phyloP scores from a whole-genome alignment of 1,284 basidiomycete genomes.

The Fistulinella cinereoalba region DNA sequence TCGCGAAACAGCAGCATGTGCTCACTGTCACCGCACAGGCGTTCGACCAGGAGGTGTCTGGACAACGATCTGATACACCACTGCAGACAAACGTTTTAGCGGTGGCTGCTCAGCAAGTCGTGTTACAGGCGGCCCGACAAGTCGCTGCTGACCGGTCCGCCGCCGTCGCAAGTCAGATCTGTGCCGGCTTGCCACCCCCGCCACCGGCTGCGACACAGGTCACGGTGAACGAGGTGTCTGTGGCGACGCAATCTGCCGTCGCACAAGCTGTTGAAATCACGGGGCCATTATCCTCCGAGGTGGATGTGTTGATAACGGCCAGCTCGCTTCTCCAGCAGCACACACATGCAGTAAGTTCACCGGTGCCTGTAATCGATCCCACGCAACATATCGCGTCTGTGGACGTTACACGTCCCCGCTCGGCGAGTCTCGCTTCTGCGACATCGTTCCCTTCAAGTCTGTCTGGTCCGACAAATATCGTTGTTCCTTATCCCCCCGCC shows the following conservation, averaged over 20 bases:
- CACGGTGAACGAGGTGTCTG: constrained; percentile 72
- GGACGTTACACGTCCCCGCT: constrained; percentile 30
- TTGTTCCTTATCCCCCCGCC: constrained; percentile 18
- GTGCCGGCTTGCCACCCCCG: constrained; percentile 37
- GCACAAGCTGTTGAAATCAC: constrained; percentile 42
- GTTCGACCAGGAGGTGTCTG: constrained; percentile 63
- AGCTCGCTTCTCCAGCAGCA: constrained; percentile 37
- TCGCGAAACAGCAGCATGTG: constrained; percentile 77
- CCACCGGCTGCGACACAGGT: constrained; percentile 54
- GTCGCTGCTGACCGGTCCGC: constrained; percentile 55
- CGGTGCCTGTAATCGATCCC: constrained; percentile 27
- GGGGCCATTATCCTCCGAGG: constrained; percentile 37
- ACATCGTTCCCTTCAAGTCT: constrained; percentile 23
- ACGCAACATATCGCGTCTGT: constrained; percentile 25
- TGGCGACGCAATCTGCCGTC: constrained; percentile 61
- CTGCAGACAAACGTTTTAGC: constrained; percentile 50
- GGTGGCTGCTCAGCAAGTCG: constrained; percentile 73
- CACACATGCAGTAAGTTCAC: constrained; percentile 31
- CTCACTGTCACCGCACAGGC: constrained; percentile 74
- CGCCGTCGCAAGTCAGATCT: constrained; percentile 39
- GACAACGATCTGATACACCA: constrained; percentile 47
- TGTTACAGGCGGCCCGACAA: constrained; percentile 72
- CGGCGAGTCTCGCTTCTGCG: constrained; percentile 23
- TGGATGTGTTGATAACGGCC: constrained; percentile 34
- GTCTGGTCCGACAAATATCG: constrained; percentile 9